phyloP scores from a whole-genome alignment of 2,329 filamentous ascomycete species.

The Colletotrichum echinochloae region DNA sequence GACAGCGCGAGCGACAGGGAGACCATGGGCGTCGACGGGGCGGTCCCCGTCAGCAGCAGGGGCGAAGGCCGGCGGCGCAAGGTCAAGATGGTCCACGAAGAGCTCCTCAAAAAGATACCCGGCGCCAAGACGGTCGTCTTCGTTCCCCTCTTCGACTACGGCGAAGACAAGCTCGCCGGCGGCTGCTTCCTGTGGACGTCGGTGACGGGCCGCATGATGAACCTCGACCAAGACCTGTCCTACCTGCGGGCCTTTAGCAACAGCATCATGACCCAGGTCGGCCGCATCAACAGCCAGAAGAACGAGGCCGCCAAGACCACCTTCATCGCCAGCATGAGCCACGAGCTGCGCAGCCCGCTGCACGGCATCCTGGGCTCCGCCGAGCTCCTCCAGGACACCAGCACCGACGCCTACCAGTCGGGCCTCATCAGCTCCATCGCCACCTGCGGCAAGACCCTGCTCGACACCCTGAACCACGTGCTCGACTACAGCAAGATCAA shows the following conservation, averaged over 20 bases:
- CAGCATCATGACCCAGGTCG: conserved; percentile 65
- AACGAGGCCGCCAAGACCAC: conserved; percentile 66
- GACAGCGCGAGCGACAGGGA: conserved; percentile 48
- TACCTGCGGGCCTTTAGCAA: conserved; percentile 54
- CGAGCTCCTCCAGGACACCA: conserved; percentile 61
- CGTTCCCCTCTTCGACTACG: conserved; percentile 51
- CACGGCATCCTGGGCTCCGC: conserved; percentile 68
- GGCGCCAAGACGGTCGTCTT: conserved; percentile 52
- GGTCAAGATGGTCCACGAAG: conserved; percentile 47
- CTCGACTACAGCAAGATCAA: conserved; percentile 59
- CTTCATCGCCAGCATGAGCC: conserved; percentile 70
- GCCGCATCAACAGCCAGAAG: conserved; percentile 64
- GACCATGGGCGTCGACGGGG: conserved; percentile 21
- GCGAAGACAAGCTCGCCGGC: conserved; percentile 50
- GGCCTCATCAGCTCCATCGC: conserved; percentile 60
- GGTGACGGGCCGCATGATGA: conserved; percentile 50
- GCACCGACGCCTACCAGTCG: conserved; percentile 52
- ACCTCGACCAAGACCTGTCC: conserved; percentile 51
- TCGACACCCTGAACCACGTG: conserved; percentile 63
- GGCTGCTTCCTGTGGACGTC: conserved; percentile 53
- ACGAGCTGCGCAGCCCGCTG: conserved; percentile 67
- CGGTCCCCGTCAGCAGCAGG: neutral
- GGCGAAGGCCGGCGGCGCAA: conserved; percentile 37
- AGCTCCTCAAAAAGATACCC: conserved; percentile 50
- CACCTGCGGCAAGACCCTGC: conserved; percentile 60